Percentiles rank a stretch among this genome's conserved stretches.
phyloP scores from a whole-genome alignment of 345 rosid genomes.

The Euphorbia peplus region DNA sequence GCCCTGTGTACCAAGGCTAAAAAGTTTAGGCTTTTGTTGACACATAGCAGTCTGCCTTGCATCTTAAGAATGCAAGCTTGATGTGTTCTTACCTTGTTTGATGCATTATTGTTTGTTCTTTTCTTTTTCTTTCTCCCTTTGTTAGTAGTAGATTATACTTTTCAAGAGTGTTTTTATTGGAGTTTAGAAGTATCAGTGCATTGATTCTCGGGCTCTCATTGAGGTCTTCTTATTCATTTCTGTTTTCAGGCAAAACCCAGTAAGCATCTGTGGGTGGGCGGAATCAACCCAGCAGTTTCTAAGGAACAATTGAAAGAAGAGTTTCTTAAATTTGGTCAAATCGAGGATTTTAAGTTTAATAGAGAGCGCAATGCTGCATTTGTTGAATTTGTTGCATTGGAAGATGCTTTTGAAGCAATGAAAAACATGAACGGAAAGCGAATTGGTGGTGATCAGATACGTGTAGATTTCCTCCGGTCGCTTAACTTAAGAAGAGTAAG shows the following conservation, averaged over 20 bases:
- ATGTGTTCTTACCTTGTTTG: not conserved
- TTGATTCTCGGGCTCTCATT: not conserved
- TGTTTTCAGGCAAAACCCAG: conserved; percentile 72
- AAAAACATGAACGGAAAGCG: conserved; percentile 74
- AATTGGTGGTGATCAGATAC: conserved; percentile 73
- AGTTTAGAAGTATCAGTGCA: not conserved
- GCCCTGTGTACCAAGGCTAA: too few species aligned
- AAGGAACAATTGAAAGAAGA: conserved; percentile 68
- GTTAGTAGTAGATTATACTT: not conserved
- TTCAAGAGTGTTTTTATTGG: not conserved
- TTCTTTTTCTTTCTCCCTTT: not conserved
- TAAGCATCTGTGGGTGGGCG: conserved; percentile 89
- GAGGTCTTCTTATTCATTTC: not conserved
- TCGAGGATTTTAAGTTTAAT: conserved; percentile 72
- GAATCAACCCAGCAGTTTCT: conserved; percentile 59
- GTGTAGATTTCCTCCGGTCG: conserved; percentile 86
- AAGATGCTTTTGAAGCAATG: conserved; percentile 76
- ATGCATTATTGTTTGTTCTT: not conserved
- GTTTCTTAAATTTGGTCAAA: conserved; percentile 69
- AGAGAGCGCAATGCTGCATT: conserved; percentile 76
- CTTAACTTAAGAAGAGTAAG: conserved; percentile 75
- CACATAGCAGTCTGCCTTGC: not conserved
- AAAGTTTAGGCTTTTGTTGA: not conserved
- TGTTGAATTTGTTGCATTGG: conserved; percentile 57
- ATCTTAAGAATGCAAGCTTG: not conserved